A percentile compares a stretch with the other conserved stretches of the same genome.
These are phyloP conservation scores for Hippophae gyantsensis DNA, from an alignment of 306 rosid species.

Conservation along the genomic window DNA sequence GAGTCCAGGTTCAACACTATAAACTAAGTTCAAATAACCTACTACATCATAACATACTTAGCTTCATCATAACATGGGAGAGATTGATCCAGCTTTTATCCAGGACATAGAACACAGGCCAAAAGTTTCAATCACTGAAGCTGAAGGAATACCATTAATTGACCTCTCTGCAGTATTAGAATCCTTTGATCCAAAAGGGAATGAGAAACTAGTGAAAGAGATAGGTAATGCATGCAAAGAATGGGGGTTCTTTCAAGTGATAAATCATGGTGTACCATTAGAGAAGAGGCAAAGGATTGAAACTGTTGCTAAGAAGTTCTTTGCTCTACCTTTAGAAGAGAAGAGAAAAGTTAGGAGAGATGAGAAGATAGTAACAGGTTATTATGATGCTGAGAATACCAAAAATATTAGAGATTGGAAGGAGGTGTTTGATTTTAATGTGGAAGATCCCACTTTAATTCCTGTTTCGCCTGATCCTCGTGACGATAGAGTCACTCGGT, in stretches of 20 bases:
- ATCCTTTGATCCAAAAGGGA: background rate
- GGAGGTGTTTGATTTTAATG: conserved; percentile 42
- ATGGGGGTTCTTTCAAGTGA: conserved; percentile 52
- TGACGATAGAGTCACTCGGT: conserved; percentile 22
- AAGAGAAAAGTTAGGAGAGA: conserved; percentile 40
- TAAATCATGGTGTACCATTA: conserved; percentile 43
- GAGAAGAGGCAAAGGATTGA: conserved; percentile 26
- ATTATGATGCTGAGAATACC: conserved; percentile 43
- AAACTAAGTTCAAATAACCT: too few species aligned
- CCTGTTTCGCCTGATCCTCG: conserved; percentile 25
- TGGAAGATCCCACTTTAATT: conserved; percentile 23
- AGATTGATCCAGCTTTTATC: conserved; percentile 34
- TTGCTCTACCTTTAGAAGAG: conserved; percentile 42
- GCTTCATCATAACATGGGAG: conserved; percentile 22
- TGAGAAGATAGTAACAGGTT: conserved; percentile 22
- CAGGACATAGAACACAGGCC: conserved; percentile 55
- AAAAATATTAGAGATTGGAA: conserved; percentile 70
- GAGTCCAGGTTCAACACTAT: too few species aligned
- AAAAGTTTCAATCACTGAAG: conserved; percentile 20
- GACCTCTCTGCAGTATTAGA: conserved; percentile 12
- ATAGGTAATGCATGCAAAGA: conserved; percentile 43
- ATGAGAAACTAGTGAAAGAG: conserved; percentile 24
- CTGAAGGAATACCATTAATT: conserved; percentile 40
- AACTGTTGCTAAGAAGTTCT: conserved; percentile 30
- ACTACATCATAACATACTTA: too few species aligned